Conservation (phyloP, 192 early-diverging fungal genomes). For the Backusella australiensis region DNA sequence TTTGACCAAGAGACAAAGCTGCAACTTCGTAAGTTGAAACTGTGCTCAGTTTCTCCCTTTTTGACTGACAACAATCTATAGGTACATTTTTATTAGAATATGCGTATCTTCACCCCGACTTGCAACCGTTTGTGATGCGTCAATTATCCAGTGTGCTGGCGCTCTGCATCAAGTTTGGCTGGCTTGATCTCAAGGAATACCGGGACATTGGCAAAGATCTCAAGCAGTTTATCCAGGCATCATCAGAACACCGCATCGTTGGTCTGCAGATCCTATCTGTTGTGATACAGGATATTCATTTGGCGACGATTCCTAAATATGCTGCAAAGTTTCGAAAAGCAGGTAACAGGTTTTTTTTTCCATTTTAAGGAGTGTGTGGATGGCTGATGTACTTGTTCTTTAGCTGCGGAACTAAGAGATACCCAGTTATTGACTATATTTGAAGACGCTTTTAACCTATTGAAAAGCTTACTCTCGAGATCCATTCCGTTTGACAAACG, state of each 20-base stretch:
- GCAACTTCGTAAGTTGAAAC: constrained; percentile 21
- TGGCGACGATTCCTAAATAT: constrained; percentile 52
- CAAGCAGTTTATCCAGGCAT: constrained; percentile 53
- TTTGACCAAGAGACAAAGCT: constrained; percentile 30
- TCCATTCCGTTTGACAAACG: constrained; percentile 40
- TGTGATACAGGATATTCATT: constrained; percentile 76
- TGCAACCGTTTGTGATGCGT: constrained; percentile 56
- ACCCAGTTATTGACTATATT: constrained; percentile 33
- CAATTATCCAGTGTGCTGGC: constrained; percentile 60
- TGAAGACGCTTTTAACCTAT: constrained; percentile 32
- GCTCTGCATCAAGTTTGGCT: constrained; percentile 64
- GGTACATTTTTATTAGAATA: constrained; percentile 63
- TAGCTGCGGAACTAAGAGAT: constrained; percentile 46
- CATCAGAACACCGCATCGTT: constrained; percentile 56
- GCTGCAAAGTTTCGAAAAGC: constrained; percentile 66
- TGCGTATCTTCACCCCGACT: constrained; percentile 49
- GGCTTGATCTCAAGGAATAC: constrained; percentile 72
- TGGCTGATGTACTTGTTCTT: background rate
- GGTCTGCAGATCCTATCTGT: constrained; percentile 65
- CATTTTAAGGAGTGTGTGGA: background rate
- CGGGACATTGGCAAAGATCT: constrained; percentile 50
- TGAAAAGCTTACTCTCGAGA: constrained; percentile 34
- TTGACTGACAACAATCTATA: constrained; percentile 6
- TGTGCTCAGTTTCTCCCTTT: background rate
- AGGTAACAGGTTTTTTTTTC: constrained; percentile 36